Evolutionary conservation across 2,329 filamentous ascomycete species (phyloP).

Genomic region (Geosmithia flava): DNA sequence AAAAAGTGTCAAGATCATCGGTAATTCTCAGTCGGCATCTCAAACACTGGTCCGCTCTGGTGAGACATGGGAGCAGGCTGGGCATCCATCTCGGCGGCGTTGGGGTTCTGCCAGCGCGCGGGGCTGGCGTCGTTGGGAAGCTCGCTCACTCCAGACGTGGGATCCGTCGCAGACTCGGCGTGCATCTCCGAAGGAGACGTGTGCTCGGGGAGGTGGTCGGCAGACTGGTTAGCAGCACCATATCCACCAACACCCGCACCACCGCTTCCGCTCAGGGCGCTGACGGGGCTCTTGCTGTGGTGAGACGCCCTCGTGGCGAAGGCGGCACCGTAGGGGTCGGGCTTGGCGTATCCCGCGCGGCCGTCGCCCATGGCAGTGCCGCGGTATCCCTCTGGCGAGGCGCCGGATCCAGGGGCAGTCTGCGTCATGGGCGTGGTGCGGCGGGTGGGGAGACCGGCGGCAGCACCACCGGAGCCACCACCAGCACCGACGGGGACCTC

Average conservation of each 20-base stretch:
- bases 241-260: too few species aligned
- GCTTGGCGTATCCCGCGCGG: constrained; percentile 24
- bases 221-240: background rate
- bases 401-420: constrained; percentile 7
- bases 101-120: constrained; percentile 18
- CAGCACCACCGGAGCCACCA: constrained; percentile 3
- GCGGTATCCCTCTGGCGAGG: constrained; percentile 21
- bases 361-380: constrained; percentile 25
- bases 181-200: constrained; percentile 10
- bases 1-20: constrained; percentile 8
- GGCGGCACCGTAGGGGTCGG: constrained; percentile 17
- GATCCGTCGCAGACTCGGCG: background rate
- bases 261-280: background rate
- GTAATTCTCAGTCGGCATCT: constrained; percentile 27
- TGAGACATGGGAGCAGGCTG: constrained; percentile 15
- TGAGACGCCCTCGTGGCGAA: constrained; percentile 9
- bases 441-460: constrained; percentile 6
- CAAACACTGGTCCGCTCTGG: constrained; percentile 24
- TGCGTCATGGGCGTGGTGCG: constrained; percentile 17
- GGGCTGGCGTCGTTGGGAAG: constrained; percentile 17
- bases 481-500: constrained; percentile 23
- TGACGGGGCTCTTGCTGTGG: constrained; percentile 5
- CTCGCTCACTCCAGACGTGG: constrained; percentile 11
- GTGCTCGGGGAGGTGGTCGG: constrained; percentile 9
- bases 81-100: constrained; percentile 25